These are phyloP conservation scores for Saccharomyces hybrid DNA, from an alignment of 1,139 yeast genomes.

Conservation along the genomic window DNA sequence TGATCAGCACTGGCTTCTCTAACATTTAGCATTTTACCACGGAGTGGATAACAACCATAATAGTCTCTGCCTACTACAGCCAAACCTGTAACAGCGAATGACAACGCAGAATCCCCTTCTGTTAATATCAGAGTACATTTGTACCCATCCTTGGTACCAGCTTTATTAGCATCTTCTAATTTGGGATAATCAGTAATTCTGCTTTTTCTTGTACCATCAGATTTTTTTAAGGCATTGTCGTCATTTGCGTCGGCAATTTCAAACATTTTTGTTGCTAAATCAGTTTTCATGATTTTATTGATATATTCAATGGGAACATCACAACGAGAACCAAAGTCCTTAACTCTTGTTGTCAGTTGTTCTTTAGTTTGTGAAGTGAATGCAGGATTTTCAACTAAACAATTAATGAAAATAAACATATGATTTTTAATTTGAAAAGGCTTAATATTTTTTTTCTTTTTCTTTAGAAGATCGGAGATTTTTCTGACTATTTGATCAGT, in stretches of 20 bases:
- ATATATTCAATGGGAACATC: slow-evolving; percentile 70
- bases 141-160: slow-evolving; percentile 89
- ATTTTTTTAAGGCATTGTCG: slow-evolving; percentile 77
- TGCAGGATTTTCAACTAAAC: slow-evolving; percentile 93
- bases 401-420: slow-evolving; percentile 85
- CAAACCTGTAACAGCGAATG: slow-evolving; percentile 88
- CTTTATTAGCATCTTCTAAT: slow-evolving; percentile 92
- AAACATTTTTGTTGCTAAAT: slow-evolving; percentile 72
- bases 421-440: slow-evolving; percentile 86
- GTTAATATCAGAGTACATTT: slow-evolving; percentile 90
- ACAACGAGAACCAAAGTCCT: slow-evolving; percentile 81
- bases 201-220: slow-evolving; percentile 78
- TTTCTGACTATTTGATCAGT: slow-evolving; percentile 79
- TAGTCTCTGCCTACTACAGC: slow-evolving; percentile 94
- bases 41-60: slow-evolving; percentile 91
- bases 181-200: slow-evolving; percentile 87
- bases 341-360: slow-evolving; percentile 80
- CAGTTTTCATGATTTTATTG: slow-evolving; percentile 64
- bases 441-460: slow-evolving; percentile 61
- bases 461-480: slow-evolving; percentile 64
- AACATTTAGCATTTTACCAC: slow-evolving; percentile 92
- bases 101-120: slow-evolving; percentile 96
- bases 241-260: slow-evolving; percentile 84
- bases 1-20: slow-evolving; percentile 96
- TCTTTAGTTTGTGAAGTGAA: slow-evolving; percentile 97